These are phyloP conservation scores for Entomortierella chlamydospora DNA, from an alignment of 192 early-diverging fungal genomes.

Conservation along the genomic window DNA sequence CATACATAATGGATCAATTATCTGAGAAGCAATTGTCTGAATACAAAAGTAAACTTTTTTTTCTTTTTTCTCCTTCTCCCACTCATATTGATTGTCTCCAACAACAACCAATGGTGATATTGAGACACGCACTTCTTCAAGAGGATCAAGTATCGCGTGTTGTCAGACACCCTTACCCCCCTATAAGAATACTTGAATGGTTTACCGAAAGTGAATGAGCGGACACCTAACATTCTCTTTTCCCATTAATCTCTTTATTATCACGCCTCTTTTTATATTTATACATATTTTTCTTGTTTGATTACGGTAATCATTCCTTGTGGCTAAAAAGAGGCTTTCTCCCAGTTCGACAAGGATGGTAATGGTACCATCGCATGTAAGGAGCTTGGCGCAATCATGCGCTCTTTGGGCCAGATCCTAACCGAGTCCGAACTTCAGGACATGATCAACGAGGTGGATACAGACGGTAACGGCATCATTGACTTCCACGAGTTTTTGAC, in stretches of 20 bases:
- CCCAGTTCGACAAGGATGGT: constrained; percentile 94
- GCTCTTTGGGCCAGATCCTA: constrained; percentile 91
- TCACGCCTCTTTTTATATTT: neutral
- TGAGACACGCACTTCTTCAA: neutral
- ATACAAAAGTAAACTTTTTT: constrained; percentile 72
- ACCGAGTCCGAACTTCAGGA: constrained; percentile 94
- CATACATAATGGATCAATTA: constrained; percentile 75
- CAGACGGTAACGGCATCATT: constrained; percentile 93
- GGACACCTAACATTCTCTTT: constrained; percentile 59
- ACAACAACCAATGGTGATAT: neutral
- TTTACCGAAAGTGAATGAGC: too few relatives aligned
- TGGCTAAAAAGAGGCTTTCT: constrained; percentile 80
- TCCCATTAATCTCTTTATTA: constrained; percentile 55
- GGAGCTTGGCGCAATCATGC: constrained; percentile 94
- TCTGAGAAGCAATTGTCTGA: constrained; percentile 91
- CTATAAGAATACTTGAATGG: too few relatives aligned
- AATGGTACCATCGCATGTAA: constrained; percentile 91
- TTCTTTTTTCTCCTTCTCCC: too few relatives aligned
- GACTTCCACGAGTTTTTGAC: constrained; percentile 96
- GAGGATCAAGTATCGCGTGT: too few relatives aligned
- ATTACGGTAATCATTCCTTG: neutral
- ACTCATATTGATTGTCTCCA: neutral
- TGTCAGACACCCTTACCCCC: too few relatives aligned
- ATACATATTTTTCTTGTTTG: neutral
- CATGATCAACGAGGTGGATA: constrained; percentile 96